These are phyloP conservation scores for Rubia yunnanensis DNA, from an alignment of 257 asterid genomes.

Conservation along the genomic window DNA sequence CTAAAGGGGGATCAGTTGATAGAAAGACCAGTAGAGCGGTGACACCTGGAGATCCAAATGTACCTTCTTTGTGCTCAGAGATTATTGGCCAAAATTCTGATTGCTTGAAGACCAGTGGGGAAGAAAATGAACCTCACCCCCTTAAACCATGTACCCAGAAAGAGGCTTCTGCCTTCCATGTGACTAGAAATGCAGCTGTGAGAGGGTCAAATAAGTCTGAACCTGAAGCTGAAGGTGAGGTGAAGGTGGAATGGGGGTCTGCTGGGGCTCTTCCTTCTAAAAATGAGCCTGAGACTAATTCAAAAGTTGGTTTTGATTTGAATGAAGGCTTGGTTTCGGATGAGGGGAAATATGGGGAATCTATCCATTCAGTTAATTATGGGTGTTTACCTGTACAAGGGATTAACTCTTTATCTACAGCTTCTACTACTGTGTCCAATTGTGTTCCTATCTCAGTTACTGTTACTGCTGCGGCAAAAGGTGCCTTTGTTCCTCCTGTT, in stretches of 20 bases:
- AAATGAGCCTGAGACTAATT: constrained; percentile 20
- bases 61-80: constrained; percentile 13
- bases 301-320: constrained; percentile 59
- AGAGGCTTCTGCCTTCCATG: constrained; percentile 17
- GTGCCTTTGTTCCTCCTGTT: constrained; percentile 81
- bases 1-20: constrained; percentile 17
- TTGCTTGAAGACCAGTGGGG: constrained; percentile 20
- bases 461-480: constrained; percentile 81
- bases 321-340: constrained; percentile 65
- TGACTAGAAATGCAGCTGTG: constrained; percentile 15
- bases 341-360: constrained; percentile 65
- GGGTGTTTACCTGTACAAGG: constrained; percentile 25
- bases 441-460: constrained; percentile 58
- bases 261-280: constrained; percentile 20
- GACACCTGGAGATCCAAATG: constrained; percentile 18
- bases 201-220: constrained; percentile 19
- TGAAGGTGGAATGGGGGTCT: constrained; percentile 19
- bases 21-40: constrained; percentile 10
- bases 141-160: constrained; percentile 19
- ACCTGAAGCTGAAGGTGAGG: constrained; percentile 20
- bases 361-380: constrained; percentile 18
- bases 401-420: constrained; percentile 28
- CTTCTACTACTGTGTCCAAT: constrained; percentile 22
- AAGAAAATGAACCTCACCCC: constrained; percentile 16
- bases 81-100: constrained; percentile 21